Conservation (phyloP, 257 asterid genomes). For the Salvia hispanica region DNA sequence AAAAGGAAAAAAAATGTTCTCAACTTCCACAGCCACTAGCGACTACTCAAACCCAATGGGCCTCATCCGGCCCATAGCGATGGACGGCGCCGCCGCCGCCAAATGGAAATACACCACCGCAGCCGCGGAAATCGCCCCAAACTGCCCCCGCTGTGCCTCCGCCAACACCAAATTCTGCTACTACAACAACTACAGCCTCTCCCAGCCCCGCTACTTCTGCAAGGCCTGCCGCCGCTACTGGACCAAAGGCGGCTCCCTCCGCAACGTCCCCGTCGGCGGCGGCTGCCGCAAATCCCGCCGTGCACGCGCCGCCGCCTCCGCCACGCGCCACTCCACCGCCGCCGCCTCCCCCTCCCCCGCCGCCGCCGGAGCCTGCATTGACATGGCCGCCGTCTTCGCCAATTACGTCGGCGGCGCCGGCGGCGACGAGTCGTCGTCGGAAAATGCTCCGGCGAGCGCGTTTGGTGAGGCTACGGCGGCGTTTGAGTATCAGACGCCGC, state of each 20-base stretch:
- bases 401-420: slow-evolving; percentile 50
- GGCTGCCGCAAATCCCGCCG: slow-evolving; percentile 85
- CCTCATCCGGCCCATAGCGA: slow-evolving; percentile 6
- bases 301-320: slow-evolving; percentile 33
- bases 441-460: slow-evolving; percentile 31
- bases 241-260: slow-evolving; percentile 93
- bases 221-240: slow-evolving; percentile 92
- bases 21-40: slow-evolving; percentile 28
- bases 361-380: slow-evolving; percentile 46
- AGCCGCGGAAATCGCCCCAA: slow-evolving; percentile 56
- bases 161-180: slow-evolving; percentile 93
- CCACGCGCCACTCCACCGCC: not conserved
- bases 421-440: slow-evolving; percentile 45
- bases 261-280: slow-evolving; percentile 95
- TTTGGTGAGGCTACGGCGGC: slow-evolving; percentile 30
- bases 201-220: slow-evolving; percentile 97
- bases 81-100: not conserved
- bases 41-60: slow-evolving; percentile 44
- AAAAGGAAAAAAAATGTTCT: slow-evolving; percentile 38
- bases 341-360: slow-evolving; percentile 1
- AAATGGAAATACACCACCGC: slow-evolving; percentile 48
- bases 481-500: not conserved
- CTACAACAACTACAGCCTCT: slow-evolving; percentile 91
- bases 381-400: slow-evolving; percentile 75
- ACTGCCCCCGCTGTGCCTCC: slow-evolving; percentile 90